Conservation (phyloP, 2,329 filamentous ascomycete species). For the Aspergillus sp. region DNA sequence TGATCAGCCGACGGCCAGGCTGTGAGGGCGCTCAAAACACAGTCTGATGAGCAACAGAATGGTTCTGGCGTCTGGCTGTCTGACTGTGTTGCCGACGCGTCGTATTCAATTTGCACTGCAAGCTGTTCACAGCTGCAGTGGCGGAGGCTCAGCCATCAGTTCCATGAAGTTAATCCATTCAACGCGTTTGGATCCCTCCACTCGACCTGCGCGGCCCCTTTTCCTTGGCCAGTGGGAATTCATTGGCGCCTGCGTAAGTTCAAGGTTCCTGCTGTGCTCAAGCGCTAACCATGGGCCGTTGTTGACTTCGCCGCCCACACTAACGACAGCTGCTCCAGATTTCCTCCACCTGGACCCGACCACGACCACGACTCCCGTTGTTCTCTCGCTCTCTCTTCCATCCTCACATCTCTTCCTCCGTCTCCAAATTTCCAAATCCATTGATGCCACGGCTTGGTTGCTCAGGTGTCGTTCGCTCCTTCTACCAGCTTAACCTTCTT, state of each 20-base stretch:
- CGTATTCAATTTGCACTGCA: neutral
- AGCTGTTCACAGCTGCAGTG: slow-evolving; percentile 7
- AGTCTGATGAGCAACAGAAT: no score
- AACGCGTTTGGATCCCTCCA: neutral
- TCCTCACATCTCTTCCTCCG: neutral
- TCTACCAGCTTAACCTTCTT: slow-evolving; percentile 28
- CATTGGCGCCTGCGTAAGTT: neutral
- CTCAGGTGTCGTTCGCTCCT: slow-evolving; percentile 24
- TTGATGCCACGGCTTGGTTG: slow-evolving; percentile 18
- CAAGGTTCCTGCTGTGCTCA: neutral
- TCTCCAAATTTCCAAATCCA: neutral
- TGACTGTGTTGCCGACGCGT: no score
- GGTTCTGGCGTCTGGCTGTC: no score
- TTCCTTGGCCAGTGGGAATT: neutral
- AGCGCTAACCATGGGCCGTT: slow-evolving; percentile 17
- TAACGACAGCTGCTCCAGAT: slow-evolving; percentile 4
- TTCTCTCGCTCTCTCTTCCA: neutral
- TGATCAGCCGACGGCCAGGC: neutral
- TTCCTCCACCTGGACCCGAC: neutral
- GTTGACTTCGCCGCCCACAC: slow-evolving; percentile 5
- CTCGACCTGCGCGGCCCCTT: neutral
- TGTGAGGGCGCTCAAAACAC: no score
- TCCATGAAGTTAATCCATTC: neutral
- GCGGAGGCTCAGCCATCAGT: slow-evolving; percentile 19
- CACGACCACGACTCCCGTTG: neutral